These are phyloP conservation scores for Senna tora DNA, from an alignment of 306 rosid genomes.

Conservation along the genomic window DNA sequence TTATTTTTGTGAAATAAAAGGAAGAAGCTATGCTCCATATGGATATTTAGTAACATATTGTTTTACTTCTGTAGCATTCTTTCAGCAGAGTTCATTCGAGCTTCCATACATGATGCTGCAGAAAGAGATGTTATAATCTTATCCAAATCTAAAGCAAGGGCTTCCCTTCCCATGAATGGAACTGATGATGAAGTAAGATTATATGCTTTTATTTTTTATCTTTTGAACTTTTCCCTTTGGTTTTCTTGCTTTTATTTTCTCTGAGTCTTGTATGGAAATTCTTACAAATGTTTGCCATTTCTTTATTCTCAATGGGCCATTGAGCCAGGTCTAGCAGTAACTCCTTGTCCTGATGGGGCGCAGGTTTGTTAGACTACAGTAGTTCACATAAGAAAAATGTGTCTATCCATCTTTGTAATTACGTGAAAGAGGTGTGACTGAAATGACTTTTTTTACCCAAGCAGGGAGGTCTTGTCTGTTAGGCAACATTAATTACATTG, in stretches of 20 bases:
- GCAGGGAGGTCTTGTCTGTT: background rate
- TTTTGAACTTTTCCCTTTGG: background rate
- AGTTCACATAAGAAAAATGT: background rate
- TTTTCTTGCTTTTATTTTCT: conserved; percentile 23
- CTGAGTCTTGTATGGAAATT: conserved; percentile 29
- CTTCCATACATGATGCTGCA: conserved; percentile 76
- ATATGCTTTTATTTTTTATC: conserved; percentile 19
- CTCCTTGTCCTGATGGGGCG: conserved; percentile 10
- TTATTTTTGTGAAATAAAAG: conserved; percentile 21
- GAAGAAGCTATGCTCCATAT: conserved; percentile 1
- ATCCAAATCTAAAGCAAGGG: conserved; percentile 80
- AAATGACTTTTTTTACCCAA: background rate
- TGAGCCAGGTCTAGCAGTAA: conserved; percentile 11
- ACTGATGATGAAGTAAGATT: conserved; percentile 75
- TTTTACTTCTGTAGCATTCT: conserved; percentile 88
- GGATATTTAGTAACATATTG: conserved; percentile 48
- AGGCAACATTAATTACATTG: background rate
- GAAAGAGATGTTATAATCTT: conserved; percentile 71
- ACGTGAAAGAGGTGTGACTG: conserved; percentile 1
- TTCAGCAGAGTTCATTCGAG: conserved; percentile 89
- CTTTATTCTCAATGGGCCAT: conserved; percentile 21
- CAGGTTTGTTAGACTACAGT: background rate
- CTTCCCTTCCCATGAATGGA: conserved; percentile 72
- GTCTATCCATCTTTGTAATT: background rate
- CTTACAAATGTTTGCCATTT: conserved; percentile 21